Conservation (phyloP, 2,329 filamentous ascomycete genomes). For the Exophiala oligosperma region DNA sequence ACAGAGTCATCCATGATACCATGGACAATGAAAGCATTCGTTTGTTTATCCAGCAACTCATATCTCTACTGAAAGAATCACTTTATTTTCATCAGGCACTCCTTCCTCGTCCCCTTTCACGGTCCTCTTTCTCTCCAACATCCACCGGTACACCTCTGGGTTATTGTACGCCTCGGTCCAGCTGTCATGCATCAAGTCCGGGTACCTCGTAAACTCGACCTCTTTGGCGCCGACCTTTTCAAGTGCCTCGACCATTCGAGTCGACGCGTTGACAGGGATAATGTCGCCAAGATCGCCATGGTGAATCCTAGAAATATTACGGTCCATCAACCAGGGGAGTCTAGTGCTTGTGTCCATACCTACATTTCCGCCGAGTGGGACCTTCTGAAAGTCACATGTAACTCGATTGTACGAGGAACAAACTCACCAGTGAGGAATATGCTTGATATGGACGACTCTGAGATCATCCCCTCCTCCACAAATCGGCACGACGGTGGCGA, state of each 20-base stretch:
- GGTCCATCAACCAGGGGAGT: no score
- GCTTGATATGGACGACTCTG: constrained; percentile 12
- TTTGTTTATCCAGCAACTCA: neutral
- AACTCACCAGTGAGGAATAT: constrained; percentile 24
- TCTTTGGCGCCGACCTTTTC: constrained; percentile 8
- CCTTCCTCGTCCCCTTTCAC: constrained; percentile 18
- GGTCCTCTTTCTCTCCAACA: constrained; percentile 8
- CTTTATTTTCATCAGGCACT: constrained; percentile 17
- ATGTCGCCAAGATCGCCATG: constrained; percentile 22
- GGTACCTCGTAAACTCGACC: constrained; percentile 15
- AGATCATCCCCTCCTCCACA: constrained; percentile 19
- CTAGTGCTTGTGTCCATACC: no score
- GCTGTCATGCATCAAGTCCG: constrained; percentile 22
- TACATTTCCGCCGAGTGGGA: no score
- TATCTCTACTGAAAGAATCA: neutral
- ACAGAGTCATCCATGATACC: neutral
- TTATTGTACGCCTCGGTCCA: constrained; percentile 20
- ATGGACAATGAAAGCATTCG: no score
- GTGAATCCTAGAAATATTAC: constrained; percentile 6
- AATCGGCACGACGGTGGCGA: constrained; percentile 18
- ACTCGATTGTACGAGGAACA: neutral
- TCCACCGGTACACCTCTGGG: constrained; percentile 19
- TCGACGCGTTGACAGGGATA: constrained; percentile 14
- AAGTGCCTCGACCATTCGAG: constrained; percentile 18
- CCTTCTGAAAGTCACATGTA: no score